These are phyloP conservation scores for Gillenia trifoliata DNA, from an alignment of 306 rosid species.

Conservation along the genomic window DNA sequence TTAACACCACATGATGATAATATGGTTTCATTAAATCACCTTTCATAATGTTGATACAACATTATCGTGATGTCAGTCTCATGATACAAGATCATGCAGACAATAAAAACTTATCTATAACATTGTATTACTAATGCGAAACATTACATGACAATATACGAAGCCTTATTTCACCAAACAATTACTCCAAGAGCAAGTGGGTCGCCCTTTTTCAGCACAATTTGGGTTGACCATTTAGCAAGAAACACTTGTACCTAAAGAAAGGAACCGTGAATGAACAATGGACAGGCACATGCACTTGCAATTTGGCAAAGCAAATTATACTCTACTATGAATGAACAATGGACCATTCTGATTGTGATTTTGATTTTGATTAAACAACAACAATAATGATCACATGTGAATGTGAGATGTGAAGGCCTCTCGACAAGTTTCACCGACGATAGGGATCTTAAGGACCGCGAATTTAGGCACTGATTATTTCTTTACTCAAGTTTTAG, in stretches of 20 bases:
- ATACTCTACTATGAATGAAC: background rate
- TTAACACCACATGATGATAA: background rate
- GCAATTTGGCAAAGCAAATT: background rate
- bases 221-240: background rate
- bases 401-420: background rate
- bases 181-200: background rate
- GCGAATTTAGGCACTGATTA: background rate
- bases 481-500: background rate
- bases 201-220: background rate
- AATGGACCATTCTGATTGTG: background rate
- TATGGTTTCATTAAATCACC: too few species aligned
- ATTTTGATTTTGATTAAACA: background rate
- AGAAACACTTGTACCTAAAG: background rate
- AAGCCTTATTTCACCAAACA: too few species aligned
- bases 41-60: too few species aligned
- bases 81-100: too few species aligned
- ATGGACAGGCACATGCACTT: background rate
- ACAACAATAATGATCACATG: background rate
- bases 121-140: too few species aligned
- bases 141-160: too few species aligned
- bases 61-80: background rate
- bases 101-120: too few species aligned
- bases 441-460: background rate
- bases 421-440: background rate
- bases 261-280: background rate